phyloP scores from a whole-genome alignment of 2,329 filamentous ascomycete species.

The Trichoderma arundinaceum region DNA sequence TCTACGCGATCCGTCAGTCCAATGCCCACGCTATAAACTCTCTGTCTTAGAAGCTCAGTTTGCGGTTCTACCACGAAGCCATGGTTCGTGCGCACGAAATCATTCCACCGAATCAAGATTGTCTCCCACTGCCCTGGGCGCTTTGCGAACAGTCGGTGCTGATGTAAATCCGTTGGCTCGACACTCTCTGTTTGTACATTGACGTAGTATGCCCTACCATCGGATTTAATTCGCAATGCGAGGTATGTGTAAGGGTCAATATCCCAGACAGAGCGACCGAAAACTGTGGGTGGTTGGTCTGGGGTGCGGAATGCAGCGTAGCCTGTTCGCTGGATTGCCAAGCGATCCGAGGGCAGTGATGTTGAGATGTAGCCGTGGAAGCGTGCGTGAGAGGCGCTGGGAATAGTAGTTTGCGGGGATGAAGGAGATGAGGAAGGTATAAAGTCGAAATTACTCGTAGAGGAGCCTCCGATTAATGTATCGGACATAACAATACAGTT shows the following conservation, averaged over 20 bases:
- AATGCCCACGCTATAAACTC: slow-evolving; percentile 83
- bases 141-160: slow-evolving; percentile 84
- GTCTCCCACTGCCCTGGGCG: slow-evolving; percentile 92
- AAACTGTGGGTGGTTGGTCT: slow-evolving; percentile 77
- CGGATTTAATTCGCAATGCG: slow-evolving; percentile 85
- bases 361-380: slow-evolving; percentile 92
- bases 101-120: slow-evolving; percentile 84
- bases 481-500: slow-evolving; percentile 84
- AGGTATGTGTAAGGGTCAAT: slow-evolving; percentile 89
- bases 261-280: slow-evolving; percentile 85
- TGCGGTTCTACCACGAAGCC: slow-evolving; percentile 93
- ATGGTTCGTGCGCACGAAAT: slow-evolving; percentile 94
- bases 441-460: slow-evolving; percentile 73
- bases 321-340: slow-evolving; percentile 77
- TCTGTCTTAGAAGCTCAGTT: slow-evolving; percentile 83
- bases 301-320: slow-evolving; percentile 90
- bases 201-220: slow-evolving; percentile 90
- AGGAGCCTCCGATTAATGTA: slow-evolving; percentile 84
- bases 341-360: slow-evolving; percentile 74
- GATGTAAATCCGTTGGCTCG: slow-evolving; percentile 92
- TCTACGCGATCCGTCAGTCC: slow-evolving; percentile 87
- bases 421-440: slow-evolving; percentile 44
- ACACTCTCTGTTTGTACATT: slow-evolving; percentile 96
- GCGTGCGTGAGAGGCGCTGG: slow-evolving; percentile 62
- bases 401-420: background rate